phyloP scores from a whole-genome alignment of 306 rosid genomes.

The Citrullus amarus region DNA sequence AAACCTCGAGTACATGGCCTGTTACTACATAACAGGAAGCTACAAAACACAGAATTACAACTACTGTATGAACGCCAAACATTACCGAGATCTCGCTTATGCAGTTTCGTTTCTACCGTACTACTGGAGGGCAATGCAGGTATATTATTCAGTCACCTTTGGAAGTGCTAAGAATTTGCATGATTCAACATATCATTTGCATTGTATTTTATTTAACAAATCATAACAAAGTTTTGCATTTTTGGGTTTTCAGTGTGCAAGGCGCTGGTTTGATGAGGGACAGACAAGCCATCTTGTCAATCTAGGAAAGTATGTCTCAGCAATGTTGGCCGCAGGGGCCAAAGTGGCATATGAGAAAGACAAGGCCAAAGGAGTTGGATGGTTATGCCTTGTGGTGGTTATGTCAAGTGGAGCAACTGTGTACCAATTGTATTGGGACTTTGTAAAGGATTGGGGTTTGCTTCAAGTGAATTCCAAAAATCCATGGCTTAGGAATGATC shows the following conservation, averaged over 20 bases:
- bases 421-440: constrained; percentile 99
- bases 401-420: constrained; percentile 86
- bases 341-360: constrained; percentile 94
- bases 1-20: constrained; percentile 70
- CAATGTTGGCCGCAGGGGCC: constrained; percentile 98
- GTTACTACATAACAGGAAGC: constrained; percentile 96
- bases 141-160: constrained; percentile 3
- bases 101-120: constrained; percentile 95
- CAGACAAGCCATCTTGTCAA: constrained; percentile 74
- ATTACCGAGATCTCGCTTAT: constrained; percentile 72
- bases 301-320: constrained; percentile 92
- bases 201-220: not conserved
- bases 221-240: not conserved
- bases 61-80: constrained; percentile 66
- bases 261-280: constrained; percentile 98
- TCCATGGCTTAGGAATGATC: constrained; percentile 95
- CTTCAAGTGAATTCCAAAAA: constrained; percentile 88
- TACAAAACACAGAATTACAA: constrained; percentile 80
- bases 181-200: not conserved
- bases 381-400: constrained; percentile 80
- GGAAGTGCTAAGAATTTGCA: not conserved
- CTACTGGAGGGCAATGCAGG: constrained; percentile 99
- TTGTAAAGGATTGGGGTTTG: constrained; percentile 98
- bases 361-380: constrained; percentile 41
- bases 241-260: constrained; percentile 54